Percentiles rank a stretch among this genome's conserved stretches.
Conservation (phyloP, 805 yeast genomes). For the Saturnispora mendoncae region DNA sequence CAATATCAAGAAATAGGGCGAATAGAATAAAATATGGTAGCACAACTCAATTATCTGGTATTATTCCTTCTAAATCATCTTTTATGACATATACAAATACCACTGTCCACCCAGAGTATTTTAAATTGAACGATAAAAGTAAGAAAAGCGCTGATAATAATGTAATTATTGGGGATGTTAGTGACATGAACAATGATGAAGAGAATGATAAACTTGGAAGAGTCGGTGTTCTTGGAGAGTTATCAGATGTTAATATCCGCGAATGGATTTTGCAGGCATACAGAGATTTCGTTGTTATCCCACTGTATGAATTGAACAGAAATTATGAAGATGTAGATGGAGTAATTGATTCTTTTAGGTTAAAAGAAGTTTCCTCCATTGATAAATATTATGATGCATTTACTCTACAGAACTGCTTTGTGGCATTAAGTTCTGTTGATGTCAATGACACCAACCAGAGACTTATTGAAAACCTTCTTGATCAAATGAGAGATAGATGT, state of each 20-base stretch:
- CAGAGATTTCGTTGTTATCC: conserved; percentile 45
- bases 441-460: conserved; percentile 48
- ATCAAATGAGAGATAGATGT: conserved; percentile 22
- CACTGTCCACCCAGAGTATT: conserved; percentile 11
- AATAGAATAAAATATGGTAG: conserved; percentile 11
- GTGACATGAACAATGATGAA: not conserved
- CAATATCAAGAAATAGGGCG: conserved; percentile 8
- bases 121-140: not conserved
- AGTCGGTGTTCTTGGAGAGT: conserved; percentile 14
- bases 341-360: conserved; percentile 13
- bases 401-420: conserved; percentile 50
- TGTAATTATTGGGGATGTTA: not conserved
- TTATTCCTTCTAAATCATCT: not conserved
- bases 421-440: conserved; percentile 44
- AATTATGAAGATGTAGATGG: conserved; percentile 18
- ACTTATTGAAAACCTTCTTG: conserved; percentile 45
- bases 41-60: not conserved
- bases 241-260: conserved; percentile 27
- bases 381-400: conserved; percentile 14
- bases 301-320: conserved; percentile 38
- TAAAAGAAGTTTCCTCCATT: not conserved
- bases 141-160: not conserved
- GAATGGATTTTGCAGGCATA: conserved; percentile 37
- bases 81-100: conserved; percentile 13
- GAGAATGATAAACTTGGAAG: not conserved